phyloP scores from a whole-genome alignment of 257 asterid species.

The Rhazya stricta region DNA sequence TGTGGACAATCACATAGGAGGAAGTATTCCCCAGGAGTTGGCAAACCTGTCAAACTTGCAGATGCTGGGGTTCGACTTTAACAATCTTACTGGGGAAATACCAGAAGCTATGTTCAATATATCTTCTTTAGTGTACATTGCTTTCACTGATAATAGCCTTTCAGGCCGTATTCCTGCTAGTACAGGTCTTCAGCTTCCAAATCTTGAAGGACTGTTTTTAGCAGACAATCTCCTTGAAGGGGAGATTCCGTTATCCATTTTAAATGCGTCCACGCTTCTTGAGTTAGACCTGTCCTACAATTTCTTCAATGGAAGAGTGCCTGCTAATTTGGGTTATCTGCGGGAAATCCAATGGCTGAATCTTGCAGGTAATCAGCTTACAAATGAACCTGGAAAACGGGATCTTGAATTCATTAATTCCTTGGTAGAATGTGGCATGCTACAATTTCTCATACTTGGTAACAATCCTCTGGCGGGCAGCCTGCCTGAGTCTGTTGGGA shows the following conservation, averaged over 20 bases:
- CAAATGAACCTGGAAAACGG: conserved; percentile 7
- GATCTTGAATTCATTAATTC: conserved; percentile 14
- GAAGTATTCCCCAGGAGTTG: conserved; percentile 26
- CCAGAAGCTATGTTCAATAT: background rate
- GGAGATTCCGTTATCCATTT: conserved; percentile 18
- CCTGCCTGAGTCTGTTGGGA: conserved; percentile 32
- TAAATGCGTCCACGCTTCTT: background rate
- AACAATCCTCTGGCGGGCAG: conserved; percentile 21
- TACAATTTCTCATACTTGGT: background rate
- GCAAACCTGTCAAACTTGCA: conserved; percentile 27
- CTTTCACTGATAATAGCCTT: background rate
- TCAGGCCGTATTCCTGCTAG: background rate
- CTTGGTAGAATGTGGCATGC: conserved; percentile 13
- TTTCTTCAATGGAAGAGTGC: conserved; percentile 26
- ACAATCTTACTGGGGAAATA: conserved; percentile 10
- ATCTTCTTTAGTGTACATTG: background rate
- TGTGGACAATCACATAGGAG: conserved; percentile 25
- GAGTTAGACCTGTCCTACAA: conserved; percentile 12
- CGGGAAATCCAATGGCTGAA: conserved; percentile 18
- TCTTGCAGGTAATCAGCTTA: conserved; percentile 23
- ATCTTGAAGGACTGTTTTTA: background rate
- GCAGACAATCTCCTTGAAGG: conserved; percentile 18
- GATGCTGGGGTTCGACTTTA: conserved; percentile 25
- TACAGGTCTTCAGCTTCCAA: background rate
- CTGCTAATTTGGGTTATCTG: conserved; percentile 31